Conservation (phyloP, 2,329 filamentous ascomycete species). For the Helotiales sp. region DNA sequence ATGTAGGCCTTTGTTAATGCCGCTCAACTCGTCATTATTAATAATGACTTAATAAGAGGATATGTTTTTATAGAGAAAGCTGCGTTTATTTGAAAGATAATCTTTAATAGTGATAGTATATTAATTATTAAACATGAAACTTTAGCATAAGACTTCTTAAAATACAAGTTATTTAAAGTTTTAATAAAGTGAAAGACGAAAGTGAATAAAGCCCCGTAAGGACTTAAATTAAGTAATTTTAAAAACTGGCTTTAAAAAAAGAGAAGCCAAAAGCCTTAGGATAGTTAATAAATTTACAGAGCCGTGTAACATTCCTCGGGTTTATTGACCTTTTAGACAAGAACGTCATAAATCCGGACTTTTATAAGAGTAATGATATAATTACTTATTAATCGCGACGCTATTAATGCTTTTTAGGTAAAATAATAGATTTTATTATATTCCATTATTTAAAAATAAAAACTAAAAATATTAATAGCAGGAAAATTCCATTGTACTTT, state of each 20-base stretch:
- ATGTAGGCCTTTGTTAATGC: constrained; percentile 39
- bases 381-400: constrained; percentile 17
- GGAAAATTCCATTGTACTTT: constrained; percentile 39
- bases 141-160: constrained; percentile 29
- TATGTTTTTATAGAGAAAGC: constrained; percentile 39
- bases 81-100: constrained; percentile 21
- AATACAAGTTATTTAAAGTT: constrained; percentile 22
- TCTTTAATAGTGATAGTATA: constrained; percentile 25
- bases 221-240: constrained; percentile 24
- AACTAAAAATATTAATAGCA: constrained; percentile 38
- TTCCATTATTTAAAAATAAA: constrained; percentile 37
- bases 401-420: constrained; percentile 35
- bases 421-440: constrained; percentile 28
- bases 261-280: constrained; percentile 19
- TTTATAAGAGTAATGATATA: constrained; percentile 26
- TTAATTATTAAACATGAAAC: constrained; percentile 19
- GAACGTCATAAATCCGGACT: constrained; percentile 22
- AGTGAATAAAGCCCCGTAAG: constrained; percentile 26
- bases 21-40: constrained; percentile 38
- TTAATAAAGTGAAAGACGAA: constrained; percentile 30
- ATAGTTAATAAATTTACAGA: constrained; percentile 26
- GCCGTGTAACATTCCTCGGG: constrained; percentile 35
- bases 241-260: constrained; percentile 36
- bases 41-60: constrained; percentile 44
- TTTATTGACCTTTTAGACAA: constrained; percentile 27